A percentile compares a stretch with the other conserved stretches of the same genome.
Conservation (phyloP, 1,139 yeast genomes). For the Torulaspora globosa region DNA sequence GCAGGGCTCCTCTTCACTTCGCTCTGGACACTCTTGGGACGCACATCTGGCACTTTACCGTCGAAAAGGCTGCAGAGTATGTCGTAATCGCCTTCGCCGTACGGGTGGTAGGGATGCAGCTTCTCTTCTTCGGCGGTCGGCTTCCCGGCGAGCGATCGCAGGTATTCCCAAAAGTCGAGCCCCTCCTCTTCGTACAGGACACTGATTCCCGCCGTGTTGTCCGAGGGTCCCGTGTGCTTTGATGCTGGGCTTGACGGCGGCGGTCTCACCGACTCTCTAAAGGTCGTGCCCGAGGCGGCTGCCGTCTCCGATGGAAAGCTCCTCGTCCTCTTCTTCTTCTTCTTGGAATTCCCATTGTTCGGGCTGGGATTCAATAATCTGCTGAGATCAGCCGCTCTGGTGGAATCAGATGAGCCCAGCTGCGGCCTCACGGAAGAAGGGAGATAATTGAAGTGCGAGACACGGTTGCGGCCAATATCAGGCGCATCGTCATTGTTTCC, state of each 20-base stretch:
- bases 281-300: conserved; percentile 12
- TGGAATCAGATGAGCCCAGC: conserved; percentile 50
- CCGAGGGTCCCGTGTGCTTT: conserved; percentile 1
- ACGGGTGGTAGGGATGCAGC: conserved; percentile 20
- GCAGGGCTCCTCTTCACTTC: conserved; percentile 2
- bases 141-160: conserved; percentile 47
- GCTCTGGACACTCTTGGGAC: neutral
- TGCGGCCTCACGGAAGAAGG: conserved; percentile 71
- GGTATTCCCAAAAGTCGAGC: conserved; percentile 66
- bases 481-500: conserved; percentile 44
- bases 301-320: conserved; percentile 10
- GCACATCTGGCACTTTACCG: conserved; percentile 20
- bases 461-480: conserved; percentile 54
- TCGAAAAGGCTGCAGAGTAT: conserved; percentile 17
- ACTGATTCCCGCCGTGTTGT: conserved; percentile 13
- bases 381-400: conserved; percentile 43
- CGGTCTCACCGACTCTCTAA: conserved; percentile 22
- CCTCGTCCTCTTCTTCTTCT: conserved; percentile 15
- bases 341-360: conserved; percentile 7
- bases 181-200: conserved; percentile 45
- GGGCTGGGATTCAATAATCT: conserved; percentile 41
- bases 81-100: conserved; percentile 29
- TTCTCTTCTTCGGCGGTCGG: conserved; percentile 22
- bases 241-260: conserved; percentile 32
- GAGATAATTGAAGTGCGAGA: conserved; percentile 66